Evolutionary conservation across 139 green algal genomes (phyloP), one percentile per base, ranked within the genome.

Genomic region (Klebsormidium nitens): DNA sequence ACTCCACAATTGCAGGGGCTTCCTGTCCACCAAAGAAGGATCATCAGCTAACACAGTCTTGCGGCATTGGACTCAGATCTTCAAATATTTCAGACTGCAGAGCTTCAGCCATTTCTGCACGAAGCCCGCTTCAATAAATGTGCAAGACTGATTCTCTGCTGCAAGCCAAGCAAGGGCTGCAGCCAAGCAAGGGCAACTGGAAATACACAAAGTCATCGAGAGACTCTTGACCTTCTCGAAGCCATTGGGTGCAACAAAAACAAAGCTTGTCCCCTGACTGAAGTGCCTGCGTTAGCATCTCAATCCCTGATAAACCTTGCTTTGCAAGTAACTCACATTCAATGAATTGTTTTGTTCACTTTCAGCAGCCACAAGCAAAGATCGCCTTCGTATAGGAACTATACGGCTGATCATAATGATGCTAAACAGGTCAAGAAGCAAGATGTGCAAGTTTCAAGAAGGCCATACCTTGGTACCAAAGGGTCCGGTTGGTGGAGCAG

Each of bases 1-100:
- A 75, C 70, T 77, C 70, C 40, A 77, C 63, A 72, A 77, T 42
- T 28, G 70, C 70, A 35, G 70, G 70, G 32, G 64, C 70, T 56
- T 77, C 70, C 67, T 75, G 67, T 38, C 3, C 14, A 66, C 32
- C 29, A 8, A 44, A 26, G 40, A 17, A 71, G n/a, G 29, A 62
- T 38, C 29, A 17, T 37, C 23, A 6, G 1, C 29, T 36, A 49
- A n/a, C 59, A 38, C 26, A 5, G 8, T 49, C 17, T 32, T 11
- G 49, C 4, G n/a, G 23, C 48, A 32, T n/a, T 38, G 31, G 29
- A 50, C 26, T 36, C 49, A 5, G 23, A 23, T 42, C 3, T 17
- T 64, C 32, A 26, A 23, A 64, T 5, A 36, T 59, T 23, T 44
- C 28, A 64, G 26, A 26, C n/a, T n/a, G n/a, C n/a, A n/a, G n/a